These are phyloP conservation scores for Coemansia asiatica DNA, from an alignment of 192 early-diverging fungal genomes.

Conservation along the genomic window DNA sequence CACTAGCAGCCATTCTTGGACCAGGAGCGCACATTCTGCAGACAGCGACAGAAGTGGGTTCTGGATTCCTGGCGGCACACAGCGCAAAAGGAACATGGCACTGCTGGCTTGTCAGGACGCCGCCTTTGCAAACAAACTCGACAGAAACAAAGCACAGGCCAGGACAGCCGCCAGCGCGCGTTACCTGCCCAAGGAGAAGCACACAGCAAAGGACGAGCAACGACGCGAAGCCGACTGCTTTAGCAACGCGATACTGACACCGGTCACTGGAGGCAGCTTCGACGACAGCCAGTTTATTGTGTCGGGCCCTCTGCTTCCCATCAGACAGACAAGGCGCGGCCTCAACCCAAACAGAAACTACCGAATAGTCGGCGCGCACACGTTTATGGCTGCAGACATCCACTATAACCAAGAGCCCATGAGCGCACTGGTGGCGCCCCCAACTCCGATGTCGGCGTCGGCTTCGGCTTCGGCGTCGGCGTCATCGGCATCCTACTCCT, in stretches of 20 bases:
- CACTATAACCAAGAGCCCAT: slow-evolving; percentile 19
- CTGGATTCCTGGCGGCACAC: slow-evolving; percentile 3
- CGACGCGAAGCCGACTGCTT: background rate
- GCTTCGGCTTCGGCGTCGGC: slow-evolving; percentile 43
- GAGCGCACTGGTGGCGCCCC: slow-evolving; percentile 27
- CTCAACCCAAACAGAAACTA: slow-evolving; percentile 46
- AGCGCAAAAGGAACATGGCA: slow-evolving; percentile 9
- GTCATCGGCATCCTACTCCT: slow-evolving; percentile 38
- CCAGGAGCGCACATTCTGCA: background rate
- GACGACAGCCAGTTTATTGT: slow-evolving; percentile 45
- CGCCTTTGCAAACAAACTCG: background rate
- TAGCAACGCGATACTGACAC: slow-evolving; percentile 10
- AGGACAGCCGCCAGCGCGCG: background rate
- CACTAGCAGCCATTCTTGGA: background rate
- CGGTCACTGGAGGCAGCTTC: slow-evolving; percentile 21
- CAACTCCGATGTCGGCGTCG: slow-evolving; percentile 46
- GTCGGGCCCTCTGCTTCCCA: slow-evolving; percentile 49
- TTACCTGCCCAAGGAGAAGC: background rate
- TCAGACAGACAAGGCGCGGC: slow-evolving; percentile 42
- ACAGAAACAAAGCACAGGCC: background rate
- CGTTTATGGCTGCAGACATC: slow-evolving; percentile 14
- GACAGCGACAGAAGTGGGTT: background rate
- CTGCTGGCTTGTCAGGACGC: slow-evolving; percentile 13
- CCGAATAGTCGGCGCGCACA: slow-evolving; percentile 35
- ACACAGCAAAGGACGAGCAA: background rate